These are phyloP conservation scores for Emydomyces testavorans DNA, from an alignment of 2,329 filamentous ascomycete species.

Conservation along the genomic window DNA sequence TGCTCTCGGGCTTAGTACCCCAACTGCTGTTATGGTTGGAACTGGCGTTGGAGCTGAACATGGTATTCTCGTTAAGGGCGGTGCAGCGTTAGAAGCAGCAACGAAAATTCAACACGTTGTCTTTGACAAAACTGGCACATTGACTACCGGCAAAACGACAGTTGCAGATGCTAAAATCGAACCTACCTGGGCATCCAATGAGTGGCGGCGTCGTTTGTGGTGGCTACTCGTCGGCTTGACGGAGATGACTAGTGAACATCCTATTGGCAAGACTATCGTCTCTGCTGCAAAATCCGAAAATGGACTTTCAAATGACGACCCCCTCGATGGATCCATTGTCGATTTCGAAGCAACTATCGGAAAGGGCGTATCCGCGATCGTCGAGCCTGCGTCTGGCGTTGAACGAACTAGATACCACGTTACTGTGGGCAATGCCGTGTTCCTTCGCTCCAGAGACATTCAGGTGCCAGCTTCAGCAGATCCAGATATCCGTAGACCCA, in stretches of 20 bases:
- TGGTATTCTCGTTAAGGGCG: conserved; percentile 95
- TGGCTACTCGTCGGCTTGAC: conserved; percentile 94
- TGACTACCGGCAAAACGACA: conserved; percentile 92
- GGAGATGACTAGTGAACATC: conserved; percentile 91
- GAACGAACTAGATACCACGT: conserved; percentile 63
- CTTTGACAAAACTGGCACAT: conserved; percentile 71
- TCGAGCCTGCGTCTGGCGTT: conserved; percentile 61
- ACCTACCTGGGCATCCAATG: conserved; percentile 56
- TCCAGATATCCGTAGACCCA: conserved; percentile 24
- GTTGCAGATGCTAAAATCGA: conserved; percentile 62
- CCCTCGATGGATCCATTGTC: conserved; percentile 70
- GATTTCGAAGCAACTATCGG: conserved; percentile 78
- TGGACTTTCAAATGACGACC: conserved; percentile 56
- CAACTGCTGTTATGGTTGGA: conserved; percentile 96
- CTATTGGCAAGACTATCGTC: conserved; percentile 81
- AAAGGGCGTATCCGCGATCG: conserved; percentile 67
- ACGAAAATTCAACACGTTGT: conserved; percentile 54
- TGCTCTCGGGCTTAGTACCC: conserved; percentile 87
- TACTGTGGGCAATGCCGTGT: conserved; percentile 71
- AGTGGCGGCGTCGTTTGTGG: conserved; percentile 65
- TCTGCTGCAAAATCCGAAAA: conserved; percentile 63
- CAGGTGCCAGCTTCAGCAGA: conserved; percentile 33
- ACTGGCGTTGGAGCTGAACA: conserved; percentile 94
- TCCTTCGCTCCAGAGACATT: conserved; percentile 60
- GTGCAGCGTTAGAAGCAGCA: conserved; percentile 73